These are phyloP conservation scores for Cyclotella kingstonii DNA, from an alignment of 108 stramenopile genomes.

Conservation along the genomic window DNA sequence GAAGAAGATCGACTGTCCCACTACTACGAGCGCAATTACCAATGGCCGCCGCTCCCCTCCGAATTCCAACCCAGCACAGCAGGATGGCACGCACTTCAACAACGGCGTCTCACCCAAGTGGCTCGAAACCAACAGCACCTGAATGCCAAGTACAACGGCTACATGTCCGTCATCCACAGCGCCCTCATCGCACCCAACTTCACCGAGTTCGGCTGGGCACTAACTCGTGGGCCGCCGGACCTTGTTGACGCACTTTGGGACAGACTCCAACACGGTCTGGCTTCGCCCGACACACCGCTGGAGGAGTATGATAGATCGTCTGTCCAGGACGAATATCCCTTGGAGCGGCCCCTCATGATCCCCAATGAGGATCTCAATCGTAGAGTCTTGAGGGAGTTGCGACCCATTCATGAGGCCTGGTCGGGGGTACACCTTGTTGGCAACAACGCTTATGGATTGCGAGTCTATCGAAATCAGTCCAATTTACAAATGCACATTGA, in stretches of 20 bases:
- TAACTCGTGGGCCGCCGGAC: constrained; percentile 62
- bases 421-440: constrained; percentile 19
- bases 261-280: constrained; percentile 11
- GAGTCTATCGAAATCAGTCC: constrained; percentile 54
- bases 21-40: constrained; percentile 18
- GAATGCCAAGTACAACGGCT: constrained; percentile 54
- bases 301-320: constrained; percentile 4
- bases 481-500: constrained; percentile 61
- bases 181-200: constrained; percentile 55
- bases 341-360: constrained; percentile 11
- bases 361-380: constrained; percentile 8
- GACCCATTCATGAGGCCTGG: constrained; percentile 52
- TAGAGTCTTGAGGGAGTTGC: constrained; percentile 11
- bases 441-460: constrained; percentile 50
- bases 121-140: constrained; percentile 34
- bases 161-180: constrained; percentile 28
- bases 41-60: constrained; percentile 18
- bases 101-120: constrained; percentile 14
- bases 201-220: constrained; percentile 72
- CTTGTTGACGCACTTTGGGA: constrained; percentile 44
- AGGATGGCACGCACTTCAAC: constrained; percentile 7
- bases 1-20: constrained; percentile 22
- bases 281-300: not conserved
- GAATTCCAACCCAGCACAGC: constrained; percentile 18
- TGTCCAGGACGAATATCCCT: constrained; percentile 7